Conservation (phyloP, 371 early-diverging fungal species). For the Actinomortierella wolfii region DNA sequence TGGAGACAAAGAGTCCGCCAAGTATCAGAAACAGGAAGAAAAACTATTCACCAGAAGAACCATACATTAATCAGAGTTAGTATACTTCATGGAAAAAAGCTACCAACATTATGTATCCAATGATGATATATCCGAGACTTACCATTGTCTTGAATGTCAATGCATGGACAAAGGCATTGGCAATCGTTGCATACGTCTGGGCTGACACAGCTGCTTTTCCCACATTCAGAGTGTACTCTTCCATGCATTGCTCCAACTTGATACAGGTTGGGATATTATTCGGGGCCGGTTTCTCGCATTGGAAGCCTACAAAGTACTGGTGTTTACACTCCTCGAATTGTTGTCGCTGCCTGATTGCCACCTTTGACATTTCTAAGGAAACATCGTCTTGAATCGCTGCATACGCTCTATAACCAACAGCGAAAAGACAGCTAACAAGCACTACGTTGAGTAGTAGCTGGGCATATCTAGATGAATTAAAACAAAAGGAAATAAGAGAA, state of each 20-base stretch:
- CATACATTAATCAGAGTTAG: too few relatives aligned
- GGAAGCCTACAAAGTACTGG: background rate
- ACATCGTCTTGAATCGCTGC: conserved; percentile 37
- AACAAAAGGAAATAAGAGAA: background rate
- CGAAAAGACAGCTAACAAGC: conserved; percentile 13
- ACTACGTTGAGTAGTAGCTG: conserved; percentile 35
- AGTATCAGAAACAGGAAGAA: conserved; percentile 32
- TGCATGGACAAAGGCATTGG: conserved; percentile 31
- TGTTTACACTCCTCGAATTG: conserved; percentile 4
- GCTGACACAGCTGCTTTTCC: conserved; percentile 23
- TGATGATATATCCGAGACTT: background rate
- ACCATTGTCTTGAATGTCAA: conserved; percentile 42
- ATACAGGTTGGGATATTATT: background rate
- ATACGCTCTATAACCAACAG: conserved; percentile 24
- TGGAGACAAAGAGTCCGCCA: conserved; percentile 33
- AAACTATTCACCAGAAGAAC: too few relatives aligned
- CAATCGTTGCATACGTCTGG: conserved; percentile 28
- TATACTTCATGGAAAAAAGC: too few relatives aligned
- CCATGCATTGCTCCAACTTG: conserved; percentile 2
- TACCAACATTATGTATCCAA: too few relatives aligned
- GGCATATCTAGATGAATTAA: conserved; percentile 18
- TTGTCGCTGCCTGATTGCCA: conserved; percentile 1
- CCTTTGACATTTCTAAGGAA: conserved; percentile 5
- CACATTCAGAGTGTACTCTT: background rate
- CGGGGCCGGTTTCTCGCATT: background rate